A percentile compares a stretch with the other conserved stretches of the same genome.
These are phyloP conservation scores for Nemania sp. DNA, from an alignment of 2,329 filamentous ascomycete species.

Conservation along the genomic window DNA sequence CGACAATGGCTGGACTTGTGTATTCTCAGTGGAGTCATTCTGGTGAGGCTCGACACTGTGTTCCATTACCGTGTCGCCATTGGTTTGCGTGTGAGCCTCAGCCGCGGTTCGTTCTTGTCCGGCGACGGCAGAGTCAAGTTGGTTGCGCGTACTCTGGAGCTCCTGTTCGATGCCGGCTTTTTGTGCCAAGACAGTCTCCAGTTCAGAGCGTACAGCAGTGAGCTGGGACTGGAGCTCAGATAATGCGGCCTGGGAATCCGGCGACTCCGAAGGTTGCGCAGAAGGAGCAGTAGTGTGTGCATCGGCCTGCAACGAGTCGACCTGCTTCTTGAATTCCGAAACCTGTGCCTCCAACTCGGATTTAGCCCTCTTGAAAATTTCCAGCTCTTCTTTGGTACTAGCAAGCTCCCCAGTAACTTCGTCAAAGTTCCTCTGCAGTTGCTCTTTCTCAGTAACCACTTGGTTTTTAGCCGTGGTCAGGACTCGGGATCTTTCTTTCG, in stretches of 20 bases:
- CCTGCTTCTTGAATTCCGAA: constrained; percentile 47
- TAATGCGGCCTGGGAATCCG: constrained; percentile 51
- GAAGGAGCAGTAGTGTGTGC: constrained; percentile 44
- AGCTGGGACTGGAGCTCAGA: constrained; percentile 56
- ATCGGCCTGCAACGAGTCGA: constrained; percentile 37
- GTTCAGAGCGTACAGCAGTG: constrained; percentile 58
- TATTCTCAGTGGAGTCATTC: constrained; percentile 22
- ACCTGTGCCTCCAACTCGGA: constrained; percentile 48
- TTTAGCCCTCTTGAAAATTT: constrained; percentile 50
- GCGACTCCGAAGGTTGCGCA: constrained; percentile 43
- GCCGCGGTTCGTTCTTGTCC: constrained; percentile 67
- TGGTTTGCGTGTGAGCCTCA: constrained; percentile 41
- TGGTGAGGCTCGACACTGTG: constrained; percentile 34
- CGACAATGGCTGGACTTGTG: constrained; percentile 44
- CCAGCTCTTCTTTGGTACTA: constrained; percentile 56
- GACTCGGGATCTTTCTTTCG: constrained; percentile 63
- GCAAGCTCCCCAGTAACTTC: constrained; percentile 48
- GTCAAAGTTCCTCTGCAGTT: constrained; percentile 56
- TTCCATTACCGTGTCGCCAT: constrained; percentile 39
- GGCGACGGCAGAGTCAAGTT: constrained; percentile 65
- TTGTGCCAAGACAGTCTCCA: constrained; percentile 68
- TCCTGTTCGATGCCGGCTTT: constrained; percentile 71
- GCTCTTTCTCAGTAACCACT: constrained; percentile 55
- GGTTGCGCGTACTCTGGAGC: constrained; percentile 56
- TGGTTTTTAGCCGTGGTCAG: constrained; percentile 50